A percentile compares a stretch with the other conserved stretches of the same genome.
These are phyloP conservation scores for Aspergillus ochraceus DNA, from an alignment of 2,329 filamentous ascomycete genomes.

Conservation along the genomic window DNA sequence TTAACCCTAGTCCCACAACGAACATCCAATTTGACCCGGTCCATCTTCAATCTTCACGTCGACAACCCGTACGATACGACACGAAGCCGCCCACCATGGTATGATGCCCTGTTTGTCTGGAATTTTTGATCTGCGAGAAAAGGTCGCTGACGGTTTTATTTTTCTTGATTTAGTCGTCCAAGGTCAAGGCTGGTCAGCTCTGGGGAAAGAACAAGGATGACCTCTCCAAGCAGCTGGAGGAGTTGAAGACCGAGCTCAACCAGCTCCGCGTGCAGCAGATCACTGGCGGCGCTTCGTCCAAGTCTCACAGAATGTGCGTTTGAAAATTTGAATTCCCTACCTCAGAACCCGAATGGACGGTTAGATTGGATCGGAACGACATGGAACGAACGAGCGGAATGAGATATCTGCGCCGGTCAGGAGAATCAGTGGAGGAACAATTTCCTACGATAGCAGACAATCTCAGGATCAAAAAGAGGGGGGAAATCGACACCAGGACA, in stretches of 20 bases:
- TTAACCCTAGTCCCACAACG: slow-evolving; percentile 49
- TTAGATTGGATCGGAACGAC: background rate
- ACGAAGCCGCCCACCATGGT: slow-evolving; percentile 46
- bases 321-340: slow-evolving; percentile 17
- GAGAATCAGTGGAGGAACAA: background rate
- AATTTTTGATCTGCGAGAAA: background rate
- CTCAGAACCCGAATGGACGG: slow-evolving; percentile 11
- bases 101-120: slow-evolving; percentile 25
- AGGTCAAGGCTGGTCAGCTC: slow-evolving; percentile 94
- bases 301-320: slow-evolving; percentile 95
- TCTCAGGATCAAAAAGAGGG: background rate
- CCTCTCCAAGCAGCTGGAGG: slow-evolving; percentile 88
- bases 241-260: slow-evolving; percentile 94
- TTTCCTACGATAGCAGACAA: background rate
- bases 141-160: slow-evolving; percentile 23
- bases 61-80: slow-evolving; percentile 48
- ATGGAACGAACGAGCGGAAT: background rate
- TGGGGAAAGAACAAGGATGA: slow-evolving; percentile 99
- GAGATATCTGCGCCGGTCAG: background rate
- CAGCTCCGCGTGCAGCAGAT: slow-evolving; percentile 99
- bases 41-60: slow-evolving; percentile 46
- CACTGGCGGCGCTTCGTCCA: slow-evolving; percentile 83
- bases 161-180: slow-evolving; percentile 54
- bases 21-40: slow-evolving; percentile 40
- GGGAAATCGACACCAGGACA: slow-evolving; percentile 1